Evolutionary conservation across 2,329 filamentous ascomycete genomes (phyloP).

Genomic region (Arthrinium puccinioides): DNA sequence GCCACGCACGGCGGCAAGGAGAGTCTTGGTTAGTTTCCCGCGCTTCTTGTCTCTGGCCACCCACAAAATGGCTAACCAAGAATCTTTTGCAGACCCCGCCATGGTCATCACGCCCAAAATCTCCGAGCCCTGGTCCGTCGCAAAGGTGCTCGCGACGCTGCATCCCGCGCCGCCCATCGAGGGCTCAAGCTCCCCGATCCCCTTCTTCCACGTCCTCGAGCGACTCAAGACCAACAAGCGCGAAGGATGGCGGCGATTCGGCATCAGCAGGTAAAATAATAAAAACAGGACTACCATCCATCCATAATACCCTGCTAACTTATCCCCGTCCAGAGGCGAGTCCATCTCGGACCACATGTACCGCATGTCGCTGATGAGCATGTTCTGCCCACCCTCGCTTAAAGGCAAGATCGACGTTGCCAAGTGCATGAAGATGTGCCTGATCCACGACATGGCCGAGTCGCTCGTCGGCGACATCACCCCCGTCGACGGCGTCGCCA

Average conservation of each 20-base stretch:
- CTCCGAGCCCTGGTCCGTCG: conserved; percentile 44
- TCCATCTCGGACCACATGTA: conserved; percentile 99
- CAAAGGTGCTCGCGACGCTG: conserved; percentile 59
- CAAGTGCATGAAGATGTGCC: conserved; percentile 89
- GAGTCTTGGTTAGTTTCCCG: neutral
- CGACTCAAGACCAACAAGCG: conserved; percentile 93
- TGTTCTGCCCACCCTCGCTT: conserved; percentile 77
- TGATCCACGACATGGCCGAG: conserved; percentile 97
- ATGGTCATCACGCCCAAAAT: conserved; percentile 30
- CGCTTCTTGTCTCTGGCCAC: neutral
- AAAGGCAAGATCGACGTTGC: conserved; percentile 65
- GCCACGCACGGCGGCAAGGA: conserved; percentile 2
- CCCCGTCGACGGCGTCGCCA: conserved; percentile 77
- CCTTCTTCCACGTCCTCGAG: conserved; percentile 93
- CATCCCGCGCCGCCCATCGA: conserved; percentile 49
- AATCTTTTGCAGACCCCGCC: conserved; percentile 20
- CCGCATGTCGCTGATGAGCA: conserved; percentile 93
- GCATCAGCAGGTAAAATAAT: conserved; percentile 61
- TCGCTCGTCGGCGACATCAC: conserved; percentile 94
- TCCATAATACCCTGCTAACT: neutral
- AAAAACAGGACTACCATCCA: no score
- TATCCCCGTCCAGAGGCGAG: conserved; percentile 62
- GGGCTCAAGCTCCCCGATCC: conserved; percentile 64
- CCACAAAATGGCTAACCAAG: neutral
- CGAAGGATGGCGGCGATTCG: conserved; percentile 90